Base-by-base conservation (phyloP, 2,329 filamentous ascomycete species). In the Sporothrix schenckii region DNA sequence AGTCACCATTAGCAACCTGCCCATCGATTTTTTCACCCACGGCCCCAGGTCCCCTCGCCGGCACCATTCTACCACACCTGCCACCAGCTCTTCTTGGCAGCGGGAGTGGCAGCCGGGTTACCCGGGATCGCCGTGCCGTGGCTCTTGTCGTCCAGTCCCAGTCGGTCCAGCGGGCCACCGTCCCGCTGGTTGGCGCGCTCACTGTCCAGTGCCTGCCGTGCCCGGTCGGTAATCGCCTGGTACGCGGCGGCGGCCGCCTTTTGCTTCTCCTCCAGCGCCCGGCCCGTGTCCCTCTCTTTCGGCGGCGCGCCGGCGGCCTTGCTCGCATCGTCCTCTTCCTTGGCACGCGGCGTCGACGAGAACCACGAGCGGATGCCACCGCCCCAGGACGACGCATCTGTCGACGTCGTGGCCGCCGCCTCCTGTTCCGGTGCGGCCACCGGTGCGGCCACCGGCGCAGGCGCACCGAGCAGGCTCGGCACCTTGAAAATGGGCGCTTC, bases 181-280 rank as follows among this genome's bases (percentile, higher is more conserved):
- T 73, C 78, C 71, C 79, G 79, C 79, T 87, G 84, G 72, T 83
- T 84, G 73, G 84, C 81, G 73, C 81, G 81, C 78, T 87, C 85
- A 53, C 79, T 76, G 71, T 85, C 83, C 73, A 85, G 83, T 1
- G 80, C 83, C 21, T 76, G 78, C 70, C 79, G 80, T 47, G 82
- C 81, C 76, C 83, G 81, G 24, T 68, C 66, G 11, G 50, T 19
- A 47, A 80, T 77, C 73, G 77, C 76, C 6, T 81, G 50, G 65
- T 73, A 74, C 16, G 77, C 77, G 73, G 63, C 63, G 16, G 63
- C 63, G 19, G 63, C 63, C 7, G 63, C 63, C 47, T 53, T 66
- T 39, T 66, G 44, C 70, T 77, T 76, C 47, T 77, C 76, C 73
- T 78, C 80, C 39, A 79, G 72, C 7, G 78, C 75, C 7, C 77